Evolutionary conservation across 352 stramenopile genomes (phyloP).

Genomic region (Globisporangium okanoganense): DNA sequence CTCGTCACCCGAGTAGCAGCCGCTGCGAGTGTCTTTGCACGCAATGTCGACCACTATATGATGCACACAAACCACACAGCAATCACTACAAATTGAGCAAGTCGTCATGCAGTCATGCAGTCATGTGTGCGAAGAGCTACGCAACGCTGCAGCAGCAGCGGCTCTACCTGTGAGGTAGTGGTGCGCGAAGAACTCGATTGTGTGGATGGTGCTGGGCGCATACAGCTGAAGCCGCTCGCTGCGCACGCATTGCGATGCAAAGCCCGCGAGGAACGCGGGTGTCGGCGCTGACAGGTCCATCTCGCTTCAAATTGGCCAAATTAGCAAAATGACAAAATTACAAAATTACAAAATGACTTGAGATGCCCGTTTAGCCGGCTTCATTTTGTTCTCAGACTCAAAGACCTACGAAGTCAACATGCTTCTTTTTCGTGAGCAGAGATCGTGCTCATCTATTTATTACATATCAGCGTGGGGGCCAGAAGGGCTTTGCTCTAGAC

Average conservation of each 20-base stretch:
- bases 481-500: too few species aligned
- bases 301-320: background rate
- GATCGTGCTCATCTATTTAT: too few species aligned
- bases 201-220: slow-evolving; percentile 20
- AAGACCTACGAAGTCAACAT: too few species aligned
- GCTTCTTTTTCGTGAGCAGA: too few species aligned
- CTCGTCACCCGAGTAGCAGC: slow-evolving; percentile 62
- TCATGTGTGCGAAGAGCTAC: background rate
- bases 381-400: background rate
- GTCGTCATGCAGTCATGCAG: background rate
- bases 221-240: slow-evolving; percentile 19
- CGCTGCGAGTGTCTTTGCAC: slow-evolving; percentile 43
- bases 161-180: slow-evolving; percentile 36
- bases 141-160: background rate
- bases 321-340: background rate
- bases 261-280: slow-evolving; percentile 23
- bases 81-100: background rate
- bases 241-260: slow-evolving; percentile 37
- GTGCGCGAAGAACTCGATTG: slow-evolving; percentile 19
- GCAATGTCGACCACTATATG: slow-evolving; percentile 70
- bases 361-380: background rate
- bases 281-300: slow-evolving; percentile 6
- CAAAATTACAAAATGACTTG: too few species aligned
- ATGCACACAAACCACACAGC: background rate
- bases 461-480: too few species aligned